phyloP scores from a whole-genome alignment of 768 basidiomycete genomes.

The Suillus fuscotomentosus region DNA sequence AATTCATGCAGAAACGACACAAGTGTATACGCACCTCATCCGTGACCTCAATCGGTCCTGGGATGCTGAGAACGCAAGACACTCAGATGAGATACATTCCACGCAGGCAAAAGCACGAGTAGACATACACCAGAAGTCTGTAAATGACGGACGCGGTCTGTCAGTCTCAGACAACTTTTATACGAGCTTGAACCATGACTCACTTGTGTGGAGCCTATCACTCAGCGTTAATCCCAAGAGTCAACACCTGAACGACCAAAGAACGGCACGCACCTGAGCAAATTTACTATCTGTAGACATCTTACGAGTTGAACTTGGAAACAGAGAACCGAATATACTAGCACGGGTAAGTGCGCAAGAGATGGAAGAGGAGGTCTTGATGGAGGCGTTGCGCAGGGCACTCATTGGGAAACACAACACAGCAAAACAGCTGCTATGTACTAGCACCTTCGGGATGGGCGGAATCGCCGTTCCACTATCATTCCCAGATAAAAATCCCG shows the following conservation, averaged over 20 bases:
- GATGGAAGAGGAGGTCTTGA: constrained; percentile 5
- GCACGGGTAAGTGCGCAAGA: neutral
- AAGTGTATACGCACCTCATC: constrained; percentile 46
- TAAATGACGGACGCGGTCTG: constrained; percentile 17
- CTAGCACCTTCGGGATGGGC: constrained; percentile 5
- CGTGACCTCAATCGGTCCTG: constrained; percentile 62
- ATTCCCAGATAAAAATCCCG: neutral
- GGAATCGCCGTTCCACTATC: constrained; percentile 1
- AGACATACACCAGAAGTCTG: constrained; percentile 49
- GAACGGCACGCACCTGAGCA: constrained; percentile 16
- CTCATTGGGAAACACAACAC: constrained; percentile 13
- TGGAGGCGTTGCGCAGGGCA: constrained; percentile 11
- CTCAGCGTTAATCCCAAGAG: neutral
- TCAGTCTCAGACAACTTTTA: constrained; percentile 19
- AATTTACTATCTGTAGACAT: constrained; percentile 24
- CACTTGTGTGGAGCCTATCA: constrained; percentile 50
- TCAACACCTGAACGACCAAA: neutral
- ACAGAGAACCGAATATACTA: neutral
- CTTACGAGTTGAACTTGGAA: neutral
- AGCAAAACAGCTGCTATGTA: constrained; percentile 17
- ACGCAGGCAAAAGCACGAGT: neutral
- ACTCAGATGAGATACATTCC: constrained; percentile 9
- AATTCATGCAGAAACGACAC: neutral
- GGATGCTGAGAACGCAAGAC: constrained; percentile 40
- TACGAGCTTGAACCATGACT: constrained; percentile 15